Conservation (phyloP, 2,329 filamentous ascomycete species). For the Ceratocystis eucalypticola region DNA sequence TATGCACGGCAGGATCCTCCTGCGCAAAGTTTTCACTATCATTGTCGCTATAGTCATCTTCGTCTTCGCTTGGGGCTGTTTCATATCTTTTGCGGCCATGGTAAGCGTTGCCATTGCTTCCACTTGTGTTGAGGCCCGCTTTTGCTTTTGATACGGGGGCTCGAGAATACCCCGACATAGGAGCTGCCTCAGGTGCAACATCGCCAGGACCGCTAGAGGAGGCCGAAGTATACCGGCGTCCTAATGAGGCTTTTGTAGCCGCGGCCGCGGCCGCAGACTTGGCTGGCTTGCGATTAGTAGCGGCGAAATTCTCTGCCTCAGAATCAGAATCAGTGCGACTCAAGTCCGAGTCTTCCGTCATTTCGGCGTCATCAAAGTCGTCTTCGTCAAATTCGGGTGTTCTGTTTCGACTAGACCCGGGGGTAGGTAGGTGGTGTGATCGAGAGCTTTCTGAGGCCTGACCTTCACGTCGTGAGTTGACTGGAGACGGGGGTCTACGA, state of each 20-base stretch:
- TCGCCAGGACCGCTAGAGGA: background rate
- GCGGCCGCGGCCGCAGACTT: background rate
- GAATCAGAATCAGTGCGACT: background rate
- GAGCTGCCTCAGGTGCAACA: background rate
- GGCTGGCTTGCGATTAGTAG: background rate
- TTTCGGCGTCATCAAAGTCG: slow-evolving; percentile 10
- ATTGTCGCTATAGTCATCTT: slow-evolving; percentile 13
- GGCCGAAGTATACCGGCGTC: background rate
- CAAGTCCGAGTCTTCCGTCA: slow-evolving; percentile 10
- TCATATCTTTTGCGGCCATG: slow-evolving; percentile 2
- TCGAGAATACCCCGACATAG: background rate
- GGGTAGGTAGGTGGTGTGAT: slow-evolving; percentile 15
- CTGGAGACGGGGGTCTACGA: slow-evolving; percentile 13
- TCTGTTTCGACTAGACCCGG: slow-evolving; percentile 14
- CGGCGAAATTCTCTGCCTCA: background rate
- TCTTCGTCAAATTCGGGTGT: slow-evolving; percentile 15
- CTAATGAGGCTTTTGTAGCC: background rate
- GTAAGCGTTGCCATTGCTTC: background rate
- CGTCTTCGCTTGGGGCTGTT: slow-evolving; percentile 14
- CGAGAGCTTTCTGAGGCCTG: slow-evolving; percentile 15
- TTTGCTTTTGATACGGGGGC: background rate
- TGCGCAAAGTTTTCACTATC: slow-evolving; percentile 8
- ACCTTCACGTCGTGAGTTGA: slow-evolving; percentile 13
- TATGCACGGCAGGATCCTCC: background rate
- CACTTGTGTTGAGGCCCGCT: background rate